A percentile compares a stretch with the other conserved stretches of the same genome.
These are phyloP conservation scores for Cercophora scortea DNA, from an alignment of 495 filamentous ascomycete species.

Conservation along the genomic window DNA sequence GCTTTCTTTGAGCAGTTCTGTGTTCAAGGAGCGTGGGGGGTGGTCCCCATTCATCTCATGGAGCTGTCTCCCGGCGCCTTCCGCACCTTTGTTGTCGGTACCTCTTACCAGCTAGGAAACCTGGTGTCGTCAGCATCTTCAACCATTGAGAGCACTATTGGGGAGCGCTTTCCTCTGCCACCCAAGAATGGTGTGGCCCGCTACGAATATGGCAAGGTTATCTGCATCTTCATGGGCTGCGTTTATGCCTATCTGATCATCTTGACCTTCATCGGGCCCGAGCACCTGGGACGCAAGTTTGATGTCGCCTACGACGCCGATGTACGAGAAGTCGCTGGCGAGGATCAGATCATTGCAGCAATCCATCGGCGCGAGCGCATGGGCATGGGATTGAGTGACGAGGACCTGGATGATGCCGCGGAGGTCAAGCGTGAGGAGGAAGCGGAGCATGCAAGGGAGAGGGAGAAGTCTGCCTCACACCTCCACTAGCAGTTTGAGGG, in stretches of 20 bases:
- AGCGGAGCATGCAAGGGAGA: neutral
- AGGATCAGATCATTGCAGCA: conserved; percentile 19
- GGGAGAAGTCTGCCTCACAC: neutral
- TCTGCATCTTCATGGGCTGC: conserved; percentile 89
- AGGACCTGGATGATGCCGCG: neutral
- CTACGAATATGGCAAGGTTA: conserved; percentile 83
- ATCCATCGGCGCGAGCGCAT: conserved; percentile 1
- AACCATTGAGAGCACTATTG: conserved; percentile 79
- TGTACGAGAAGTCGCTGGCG: conserved; percentile 46
- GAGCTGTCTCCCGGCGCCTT: conserved; percentile 75
- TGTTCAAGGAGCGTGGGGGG: conserved; percentile 81
- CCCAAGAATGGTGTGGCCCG: conserved; percentile 37
- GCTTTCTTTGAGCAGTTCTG: conserved; percentile 93
- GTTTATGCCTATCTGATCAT: conserved; percentile 80
- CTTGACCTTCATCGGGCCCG: conserved; percentile 68
- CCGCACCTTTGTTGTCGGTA: conserved; percentile 78
- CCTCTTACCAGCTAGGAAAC: conserved; percentile 79
- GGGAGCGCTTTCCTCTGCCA: conserved; percentile 70
- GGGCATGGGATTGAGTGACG: neutral
- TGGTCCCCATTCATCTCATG: conserved; percentile 82
- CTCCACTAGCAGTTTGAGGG: neutral
- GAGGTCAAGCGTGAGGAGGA: neutral
- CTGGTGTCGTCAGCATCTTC: conserved; percentile 70
- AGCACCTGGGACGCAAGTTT: conserved; percentile 57
- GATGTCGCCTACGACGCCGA: conserved; percentile 61